phyloP scores from a whole-genome alignment of 2,329 filamentous ascomycete species.

The Diaporthe eres region DNA sequence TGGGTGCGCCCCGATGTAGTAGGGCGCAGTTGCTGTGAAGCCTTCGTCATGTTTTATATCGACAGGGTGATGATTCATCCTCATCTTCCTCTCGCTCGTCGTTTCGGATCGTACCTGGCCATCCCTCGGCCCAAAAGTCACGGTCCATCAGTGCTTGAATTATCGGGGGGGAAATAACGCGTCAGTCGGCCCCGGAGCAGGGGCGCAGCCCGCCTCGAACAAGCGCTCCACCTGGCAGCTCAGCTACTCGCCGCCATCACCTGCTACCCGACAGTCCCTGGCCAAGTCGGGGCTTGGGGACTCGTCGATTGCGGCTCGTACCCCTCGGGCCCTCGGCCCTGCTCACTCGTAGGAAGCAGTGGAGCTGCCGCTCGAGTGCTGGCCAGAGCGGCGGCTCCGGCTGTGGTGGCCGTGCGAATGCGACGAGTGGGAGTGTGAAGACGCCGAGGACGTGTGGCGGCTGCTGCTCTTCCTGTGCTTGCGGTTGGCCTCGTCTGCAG shows the following conservation, averaged over 20 bases:
- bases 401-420: slow-evolving; percentile 59
- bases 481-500: slow-evolving; percentile 65
- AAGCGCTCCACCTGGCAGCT: neutral
- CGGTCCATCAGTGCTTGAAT: neutral
- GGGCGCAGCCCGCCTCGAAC: neutral
- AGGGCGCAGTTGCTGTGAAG: slow-evolving; percentile 53
- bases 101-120: neutral
- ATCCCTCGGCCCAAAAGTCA: neutral
- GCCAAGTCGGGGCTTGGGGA: slow-evolving; percentile 28
- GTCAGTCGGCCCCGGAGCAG: neutral
- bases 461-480: slow-evolving; percentile 65
- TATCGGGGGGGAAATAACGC: neutral
- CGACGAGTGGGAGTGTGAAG: slow-evolving; percentile 55
- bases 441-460: slow-evolving; percentile 61
- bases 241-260: slow-evolving; percentile 3
- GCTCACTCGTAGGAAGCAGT: slow-evolving; percentile 71
- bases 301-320: neutral
- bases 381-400: slow-evolving; percentile 65
- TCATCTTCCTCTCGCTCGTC: slow-evolving; percentile 15
- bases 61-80: slow-evolving; percentile 39
- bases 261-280: neutral
- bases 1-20: slow-evolving; percentile 44
- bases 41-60: slow-evolving; percentile 51
- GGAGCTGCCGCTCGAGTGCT: slow-evolving; percentile 75
- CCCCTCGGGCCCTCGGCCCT: neutral